Evolutionary conservation across 2,329 filamentous ascomycete genomes (phyloP), one percentile per base, ranked within the genome.

Genomic region (Tolypocladium guangdongense): DNA sequence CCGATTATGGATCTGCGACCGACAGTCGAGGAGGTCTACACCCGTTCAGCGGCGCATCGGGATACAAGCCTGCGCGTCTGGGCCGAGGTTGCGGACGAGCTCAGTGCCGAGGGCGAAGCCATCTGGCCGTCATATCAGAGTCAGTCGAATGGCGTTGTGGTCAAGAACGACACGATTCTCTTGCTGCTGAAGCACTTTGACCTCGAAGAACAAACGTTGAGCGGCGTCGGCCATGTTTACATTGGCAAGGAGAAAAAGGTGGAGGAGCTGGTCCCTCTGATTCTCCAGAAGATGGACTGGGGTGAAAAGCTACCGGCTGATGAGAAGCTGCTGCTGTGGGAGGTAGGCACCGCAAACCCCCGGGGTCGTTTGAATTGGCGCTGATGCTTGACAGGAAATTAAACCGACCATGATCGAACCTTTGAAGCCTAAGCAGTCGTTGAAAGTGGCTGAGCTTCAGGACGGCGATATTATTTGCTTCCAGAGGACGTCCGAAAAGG

Each of bases 391-490:
- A 46, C 36, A 82, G 78, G 93, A 99, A 74, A 97, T 99, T 71
- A 99, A 97, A 71, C 90, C 91, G 51, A 88, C 84, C 56, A 97
- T 97, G 91, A 96, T 99, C 60, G 95, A 99, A 66, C 79, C 82
- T 7, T 86, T 99, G 75, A 97, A 96, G 71, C 81, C 86, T 0
- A 97, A 96, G 72, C 84, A 90, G 64, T 90, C 90, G 0, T 78
- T 99, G 55, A 88, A 90, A 59, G 84, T 88, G 55, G 93, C 93
- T 1, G 95, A 99, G 68, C 87, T 99, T 27, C 92, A 97, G 66
- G 92, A 99, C 63, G 93, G 93, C 49, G 93, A 99, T 65, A 95
- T 99, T 60, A 83, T 99, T 54, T 96, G 91, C 65, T 96, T 97
- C 72, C 93, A 99, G 67, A 81, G 82, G 55, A 74, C 78, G 30